Conservation (phyloP, 1,139 yeast species). For the Yamadazyma mexicana region DNA sequence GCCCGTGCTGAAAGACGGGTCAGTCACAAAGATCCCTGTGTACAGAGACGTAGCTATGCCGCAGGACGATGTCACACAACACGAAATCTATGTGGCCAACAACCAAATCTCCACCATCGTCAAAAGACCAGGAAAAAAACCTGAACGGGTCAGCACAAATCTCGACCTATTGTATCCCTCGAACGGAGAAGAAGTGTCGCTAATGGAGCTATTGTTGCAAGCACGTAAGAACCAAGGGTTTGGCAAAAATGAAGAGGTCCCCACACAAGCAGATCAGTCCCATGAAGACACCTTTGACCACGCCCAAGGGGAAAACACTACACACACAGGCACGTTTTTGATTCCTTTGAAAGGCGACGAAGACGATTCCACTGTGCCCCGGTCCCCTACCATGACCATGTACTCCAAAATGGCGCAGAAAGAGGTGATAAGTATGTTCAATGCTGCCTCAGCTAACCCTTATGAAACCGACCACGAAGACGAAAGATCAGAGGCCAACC, state of each 20-base stretch:
- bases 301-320: background rate
- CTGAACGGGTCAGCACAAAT: constrained; percentile 66
- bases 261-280: background rate
- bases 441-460: constrained; percentile 39
- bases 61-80: constrained; percentile 11
- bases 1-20: constrained; percentile 7
- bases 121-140: constrained; percentile 57
- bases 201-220: constrained; percentile 56
- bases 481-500: constrained; percentile 24
- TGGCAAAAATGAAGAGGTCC: background rate
- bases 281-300: background rate
- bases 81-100: constrained; percentile 9
- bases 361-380: constrained; percentile 22
- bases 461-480: constrained; percentile 26
- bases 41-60: constrained; percentile 16
- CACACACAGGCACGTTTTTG: constrained; percentile 24
- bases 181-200: constrained; percentile 46
- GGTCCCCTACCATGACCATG: constrained; percentile 77
- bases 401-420: constrained; percentile 74
- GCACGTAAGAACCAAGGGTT: background rate
- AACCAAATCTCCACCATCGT: constrained; percentile 37
- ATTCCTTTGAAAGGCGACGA: constrained; percentile 33
- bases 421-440: constrained; percentile 77
- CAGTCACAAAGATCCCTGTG: constrained; percentile 18
- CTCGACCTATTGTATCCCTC: constrained; percentile 51